Evolutionary conservation across 257 asterid genomes (phyloP).

Genomic region (Sherardia arvensis): DNA sequence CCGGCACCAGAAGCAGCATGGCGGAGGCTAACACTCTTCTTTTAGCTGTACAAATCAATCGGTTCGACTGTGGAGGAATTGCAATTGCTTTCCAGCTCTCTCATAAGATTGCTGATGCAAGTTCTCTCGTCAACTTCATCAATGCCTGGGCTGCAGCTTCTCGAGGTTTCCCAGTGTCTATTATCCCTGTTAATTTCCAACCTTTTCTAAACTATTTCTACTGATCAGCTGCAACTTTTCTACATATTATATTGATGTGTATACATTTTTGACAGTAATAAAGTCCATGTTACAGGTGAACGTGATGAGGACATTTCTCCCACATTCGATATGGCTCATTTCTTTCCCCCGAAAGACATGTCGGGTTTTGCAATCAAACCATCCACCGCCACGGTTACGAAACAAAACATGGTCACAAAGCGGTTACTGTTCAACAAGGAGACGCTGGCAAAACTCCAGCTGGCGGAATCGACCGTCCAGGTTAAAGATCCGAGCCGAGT

Average conservation of each 20-base stretch:
- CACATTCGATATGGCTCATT: conserved; percentile 8
- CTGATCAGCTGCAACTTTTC: no score
- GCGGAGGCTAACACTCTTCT: conserved; percentile 1
- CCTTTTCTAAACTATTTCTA: no score
- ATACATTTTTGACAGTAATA: no score
- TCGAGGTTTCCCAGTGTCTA: no score
- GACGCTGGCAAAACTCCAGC: conserved; percentile 17
- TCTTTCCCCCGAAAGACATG: conserved; percentile 23
- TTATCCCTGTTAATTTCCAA: no score
- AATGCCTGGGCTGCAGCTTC: conserved; percentile 29
- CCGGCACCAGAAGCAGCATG: neutral
- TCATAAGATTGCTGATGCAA: conserved; percentile 27
- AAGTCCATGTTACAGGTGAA: no score
- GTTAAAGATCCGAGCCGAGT: conserved; percentile 34
- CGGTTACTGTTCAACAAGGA: conserved; percentile 24
- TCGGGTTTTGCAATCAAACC: conserved; percentile 12
- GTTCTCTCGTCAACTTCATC: conserved; percentile 23
- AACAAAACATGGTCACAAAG: conserved; percentile 11
- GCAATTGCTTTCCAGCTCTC: conserved; percentile 24
- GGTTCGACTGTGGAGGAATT: conserved; percentile 29
- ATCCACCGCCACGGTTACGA: conserved; percentile 3
- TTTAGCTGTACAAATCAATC: conserved; percentile 26
- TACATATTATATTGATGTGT: no score
- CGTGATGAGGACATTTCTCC: neutral
- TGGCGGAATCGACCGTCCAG: neutral